Base-by-base conservation (phyloP, 2,329 filamentous ascomycete species). In the Xylariaceae sp. region DNA sequence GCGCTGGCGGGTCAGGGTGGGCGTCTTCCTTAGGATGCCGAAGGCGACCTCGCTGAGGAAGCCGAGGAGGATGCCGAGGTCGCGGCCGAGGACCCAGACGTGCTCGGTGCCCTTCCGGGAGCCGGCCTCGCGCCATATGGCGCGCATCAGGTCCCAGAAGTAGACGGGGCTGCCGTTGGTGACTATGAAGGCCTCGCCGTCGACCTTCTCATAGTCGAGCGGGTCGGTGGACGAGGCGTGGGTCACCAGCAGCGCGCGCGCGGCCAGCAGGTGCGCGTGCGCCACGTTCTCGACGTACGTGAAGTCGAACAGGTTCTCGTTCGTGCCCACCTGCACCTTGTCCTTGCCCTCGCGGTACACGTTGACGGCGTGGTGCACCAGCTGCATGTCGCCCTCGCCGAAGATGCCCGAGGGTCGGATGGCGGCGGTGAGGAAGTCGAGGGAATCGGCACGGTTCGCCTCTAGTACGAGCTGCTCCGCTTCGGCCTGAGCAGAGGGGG, bases 391-490 rank as follows among this genome's bases (percentile, higher is more conserved):
- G 66, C 90, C 90, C 70, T 95, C 91, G 67, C 93, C 93, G 69
- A 96, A 91, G 73, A 98, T 96, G 63, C 91, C 91, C 12, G 91
- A 89, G 6, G 93, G 91, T 16, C 95, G 90, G 62, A 98, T 83
- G 26, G 92, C 81, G 68, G 84, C 84, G n/a, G 92, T 96, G 9
- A 90, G 79, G 73, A 96, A 85, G 43, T 77, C 77, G 49, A 79
- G 54, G 69, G 81, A 65, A 66, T 74, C 79, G 48, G 77, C 64
- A 58, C 87, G 85, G 80, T 91, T 95, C 68, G 89, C 89, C 50
- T 84, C 79, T 52, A 97, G 79, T 63, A 96, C 91, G 50, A 92
- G 78, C 59, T 87, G 80, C 79, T 98, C 93, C 46, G 93, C 93
- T 58, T 89, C 81, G 53, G 90, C 89, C 89, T 79, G 42, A 18